These are phyloP conservation scores for Chlorella sp. DNA, from an alignment of 139 green algal species.

Conservation along the genomic window DNA sequence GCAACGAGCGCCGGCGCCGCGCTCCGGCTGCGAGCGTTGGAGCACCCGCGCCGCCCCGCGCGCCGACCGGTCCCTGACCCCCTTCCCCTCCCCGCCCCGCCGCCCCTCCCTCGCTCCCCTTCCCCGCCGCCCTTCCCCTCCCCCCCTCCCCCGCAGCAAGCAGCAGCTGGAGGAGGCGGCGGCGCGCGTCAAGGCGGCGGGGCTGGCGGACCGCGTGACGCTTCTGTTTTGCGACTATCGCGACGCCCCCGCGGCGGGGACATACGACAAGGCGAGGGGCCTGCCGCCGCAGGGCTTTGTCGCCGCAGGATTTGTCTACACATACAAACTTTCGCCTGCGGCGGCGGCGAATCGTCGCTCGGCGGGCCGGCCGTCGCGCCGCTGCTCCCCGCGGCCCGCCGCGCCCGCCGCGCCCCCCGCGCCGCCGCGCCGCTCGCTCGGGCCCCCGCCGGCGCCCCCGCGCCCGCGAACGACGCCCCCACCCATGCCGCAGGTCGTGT, in stretches of 20 bases:
- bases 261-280: slow-evolving; percentile 73
- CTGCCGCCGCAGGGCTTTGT: background rate
- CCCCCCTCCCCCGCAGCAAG: slow-evolving; percentile 50
- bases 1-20: no score
- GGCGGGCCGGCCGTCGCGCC: no score
- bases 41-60: background rate
- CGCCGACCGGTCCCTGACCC: background rate
- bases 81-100: background rate
- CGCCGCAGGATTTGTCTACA: no score
- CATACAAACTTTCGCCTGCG: no score
- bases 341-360: no score
- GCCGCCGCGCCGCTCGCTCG: no score
- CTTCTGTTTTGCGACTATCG: slow-evolving; percentile 95
- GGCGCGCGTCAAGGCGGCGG: slow-evolving; percentile 75
- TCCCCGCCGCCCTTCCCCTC: background rate
- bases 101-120: background rate
- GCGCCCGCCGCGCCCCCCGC: no score
- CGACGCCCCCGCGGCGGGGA: slow-evolving; percentile 52
- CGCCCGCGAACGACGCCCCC: no score
- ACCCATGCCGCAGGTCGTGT: slow-evolving; percentile 44
- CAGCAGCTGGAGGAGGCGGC: slow-evolving; percentile 90
- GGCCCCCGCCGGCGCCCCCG: no score
- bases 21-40: background rate
- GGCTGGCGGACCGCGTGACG: slow-evolving; percentile 76
- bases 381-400: no score